These are phyloP conservation scores for Zostera marina DNA, from an alignment of 116 monocot species.

Conservation along the genomic window DNA sequence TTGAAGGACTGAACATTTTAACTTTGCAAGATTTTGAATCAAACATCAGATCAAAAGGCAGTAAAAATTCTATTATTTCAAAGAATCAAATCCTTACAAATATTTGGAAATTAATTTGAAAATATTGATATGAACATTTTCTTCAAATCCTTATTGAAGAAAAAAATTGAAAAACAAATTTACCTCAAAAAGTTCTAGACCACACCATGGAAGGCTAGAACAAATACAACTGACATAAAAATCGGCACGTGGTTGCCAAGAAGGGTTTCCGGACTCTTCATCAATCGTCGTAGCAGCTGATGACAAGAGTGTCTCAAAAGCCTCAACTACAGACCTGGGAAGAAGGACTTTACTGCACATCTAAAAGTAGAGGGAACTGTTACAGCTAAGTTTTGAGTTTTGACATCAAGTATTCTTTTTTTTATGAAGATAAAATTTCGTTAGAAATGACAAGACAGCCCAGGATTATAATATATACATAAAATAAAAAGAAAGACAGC, in stretches of 20 bases:
- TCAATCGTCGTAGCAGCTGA: constrained; percentile 80
- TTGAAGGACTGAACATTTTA: no score
- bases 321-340: constrained; percentile 52
- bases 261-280: constrained; percentile 74
- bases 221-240: constrained; percentile 80
- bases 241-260: constrained; percentile 81
- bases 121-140: no score
- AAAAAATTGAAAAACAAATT: neutral
- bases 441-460: no score
- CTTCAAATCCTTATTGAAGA: neutral
- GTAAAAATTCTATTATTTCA: no score
- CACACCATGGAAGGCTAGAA: constrained; percentile 90
- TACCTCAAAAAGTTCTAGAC: constrained; percentile 79
- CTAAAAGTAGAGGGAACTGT: constrained; percentile 17
- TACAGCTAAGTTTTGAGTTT: no score
- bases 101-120: no score
- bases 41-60: no score
- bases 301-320: constrained; percentile 70
- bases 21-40: no score
- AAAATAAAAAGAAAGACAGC: no score
- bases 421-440: no score
- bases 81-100: neutral
- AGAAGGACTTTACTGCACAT: constrained; percentile 87
- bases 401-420: no score
- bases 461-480: no score